Base-by-base conservation (phyloP, 2,329 filamentous ascomycete species). In the Ophiostoma himal-ulmi region DNA sequence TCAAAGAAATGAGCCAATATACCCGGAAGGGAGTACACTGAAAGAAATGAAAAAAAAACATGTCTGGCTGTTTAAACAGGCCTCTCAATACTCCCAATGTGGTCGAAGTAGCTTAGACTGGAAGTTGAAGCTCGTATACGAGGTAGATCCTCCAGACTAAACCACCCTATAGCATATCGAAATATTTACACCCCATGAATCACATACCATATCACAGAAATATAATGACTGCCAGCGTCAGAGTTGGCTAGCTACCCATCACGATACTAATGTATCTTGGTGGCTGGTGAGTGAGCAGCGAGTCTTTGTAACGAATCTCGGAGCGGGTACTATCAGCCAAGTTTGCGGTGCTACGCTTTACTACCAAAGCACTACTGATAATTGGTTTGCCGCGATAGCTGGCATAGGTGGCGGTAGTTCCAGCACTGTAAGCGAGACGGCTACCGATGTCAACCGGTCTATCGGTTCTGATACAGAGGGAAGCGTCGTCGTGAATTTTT, bases 341-440 rank as follows among this genome's bases (percentile, higher is more conserved):
- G 2, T 30, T 30, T 30, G 30, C 30, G 44, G 44, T 1, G 44
- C 44, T 5, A n/a, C 44, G 44, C 17, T 48, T 1, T 48, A n/a
- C 44, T 48, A 48, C 17, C 0, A 0, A 2, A 48, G 10, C 44
- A n/a, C 1, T 1, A 1, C 5, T 7, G 17, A 48, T 0, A n/a
- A 20, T 6, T 48, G 44, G 44, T 4, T 1, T 1, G 44, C 44
- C 3, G 17, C 17, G 2, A n/a, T 48, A 6, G 17, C 17, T 20
- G 44, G 44, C 3, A 2, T 0, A 8, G 44, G 44, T 20, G 44
- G 44, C 10, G 44, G 44, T 48, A 17, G 44, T 48, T 48, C 44
- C 5, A 48, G 44, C 17, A 0, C 2, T 6, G 17, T 48, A 0
- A n/a, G 20, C 5, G 44, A 48, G 17, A 0, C 5, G 44, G 44